Evolutionary conservation across 352 stramenopile genomes (phyloP).

Genomic region (Blastocystis sp.): DNA sequence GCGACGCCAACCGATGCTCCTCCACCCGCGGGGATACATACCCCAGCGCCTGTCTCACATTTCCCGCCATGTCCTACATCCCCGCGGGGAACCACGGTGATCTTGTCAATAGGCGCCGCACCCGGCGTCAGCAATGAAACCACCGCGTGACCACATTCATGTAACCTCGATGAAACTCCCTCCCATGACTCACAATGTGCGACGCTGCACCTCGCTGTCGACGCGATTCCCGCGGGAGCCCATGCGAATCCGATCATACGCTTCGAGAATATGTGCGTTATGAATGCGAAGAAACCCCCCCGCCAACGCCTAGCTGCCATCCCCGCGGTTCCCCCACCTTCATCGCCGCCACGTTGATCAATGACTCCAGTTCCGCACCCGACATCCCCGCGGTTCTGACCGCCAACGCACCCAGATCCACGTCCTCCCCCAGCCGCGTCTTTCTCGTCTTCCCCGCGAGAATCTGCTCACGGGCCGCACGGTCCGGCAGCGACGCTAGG

Average conservation of each 20-base stretch:
- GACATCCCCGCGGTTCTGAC: conserved; percentile 84
- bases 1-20: neutral
- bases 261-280: conserved; percentile 89
- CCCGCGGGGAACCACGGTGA: conserved; percentile 96
- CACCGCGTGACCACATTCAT: conserved; percentile 92
- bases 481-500: conserved; percentile 79
- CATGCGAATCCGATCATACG: conserved; percentile 98
- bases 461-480: conserved; percentile 81
- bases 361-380: conserved; percentile 84
- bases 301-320: conserved; percentile 63
- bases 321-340: neutral
- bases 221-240: conserved; percentile 62
- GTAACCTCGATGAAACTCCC: conserved; percentile 57
- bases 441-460: conserved; percentile 85
- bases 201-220: neutral
- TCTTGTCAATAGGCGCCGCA: conserved; percentile 91
- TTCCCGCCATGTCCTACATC: conserved; percentile 85
- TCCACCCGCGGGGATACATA: neutral
- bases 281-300: conserved; percentile 72
- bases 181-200: conserved; percentile 76
- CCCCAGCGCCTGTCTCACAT: neutral
- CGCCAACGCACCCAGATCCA: conserved; percentile 82
- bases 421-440: conserved; percentile 76
- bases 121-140: conserved; percentile 82
- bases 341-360: conserved; percentile 88